Evolutionary conservation across 1,139 yeast genomes (phyloP).

Genomic region (Candida sanyaensis): DNA sequence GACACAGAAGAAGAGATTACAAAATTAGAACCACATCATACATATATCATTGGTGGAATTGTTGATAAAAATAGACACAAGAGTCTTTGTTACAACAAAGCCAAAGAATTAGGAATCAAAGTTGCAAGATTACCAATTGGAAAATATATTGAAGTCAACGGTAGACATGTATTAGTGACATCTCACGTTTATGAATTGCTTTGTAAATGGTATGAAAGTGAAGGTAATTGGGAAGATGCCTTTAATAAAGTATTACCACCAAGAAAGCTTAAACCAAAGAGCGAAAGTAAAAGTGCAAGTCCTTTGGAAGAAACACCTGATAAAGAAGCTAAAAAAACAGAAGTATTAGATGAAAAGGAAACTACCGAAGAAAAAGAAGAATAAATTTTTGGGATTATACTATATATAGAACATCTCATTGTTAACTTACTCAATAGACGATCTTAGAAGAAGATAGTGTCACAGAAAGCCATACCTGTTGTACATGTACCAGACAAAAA

Average conservation of each 20-base stretch:
- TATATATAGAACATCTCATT: not conserved
- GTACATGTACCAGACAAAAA: too few relatives aligned
- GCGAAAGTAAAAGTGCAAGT: conserved; percentile 5
- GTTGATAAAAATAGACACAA: conserved; percentile 95
- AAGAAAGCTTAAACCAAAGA: conserved; percentile 53
- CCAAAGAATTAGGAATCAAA: conserved; percentile 65
- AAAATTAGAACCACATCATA: conserved; percentile 64
- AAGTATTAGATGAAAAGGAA: conserved; percentile 7
- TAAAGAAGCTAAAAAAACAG: conserved; percentile 7
- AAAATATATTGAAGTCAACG: conserved; percentile 77
- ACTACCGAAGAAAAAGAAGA: not conserved
- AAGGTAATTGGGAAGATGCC: conserved; percentile 80
- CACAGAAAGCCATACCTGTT: too few relatives aligned
- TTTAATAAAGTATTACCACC: conserved; percentile 84
- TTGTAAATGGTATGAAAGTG: conserved; percentile 72
- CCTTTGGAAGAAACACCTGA: conserved; percentile 9
- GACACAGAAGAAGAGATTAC: conserved; percentile 73
- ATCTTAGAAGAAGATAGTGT: too few relatives aligned
- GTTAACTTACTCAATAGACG: too few relatives aligned
- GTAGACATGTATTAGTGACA: conserved; percentile 88
- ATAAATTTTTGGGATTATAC: not conserved
- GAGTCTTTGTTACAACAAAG: conserved; percentile 78
- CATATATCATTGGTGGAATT: conserved; percentile 92
- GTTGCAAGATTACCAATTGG: conserved; percentile 88
- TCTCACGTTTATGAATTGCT: conserved; percentile 90